These are phyloP conservation scores for Fusarium penzigii DNA, from an alignment of 2,329 filamentous ascomycete species.

Conservation along the genomic window DNA sequence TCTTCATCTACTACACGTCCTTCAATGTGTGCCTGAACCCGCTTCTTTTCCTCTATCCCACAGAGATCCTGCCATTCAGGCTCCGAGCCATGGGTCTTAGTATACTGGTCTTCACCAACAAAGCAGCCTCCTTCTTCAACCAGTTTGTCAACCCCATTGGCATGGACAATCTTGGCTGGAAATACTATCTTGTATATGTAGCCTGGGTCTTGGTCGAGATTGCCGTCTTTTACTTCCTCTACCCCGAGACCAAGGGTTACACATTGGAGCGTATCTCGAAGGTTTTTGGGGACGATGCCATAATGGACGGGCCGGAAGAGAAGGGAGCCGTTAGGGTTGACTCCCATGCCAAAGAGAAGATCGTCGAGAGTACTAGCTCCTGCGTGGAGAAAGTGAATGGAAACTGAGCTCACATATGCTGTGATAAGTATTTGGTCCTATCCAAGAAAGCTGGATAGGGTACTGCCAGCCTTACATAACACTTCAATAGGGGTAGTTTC, in stretches of 20 bases:
- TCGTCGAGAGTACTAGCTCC: too few relatives aligned
- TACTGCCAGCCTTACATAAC: too few relatives aligned
- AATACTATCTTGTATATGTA: conserved; percentile 27
- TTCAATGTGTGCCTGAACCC: conserved; percentile 18
- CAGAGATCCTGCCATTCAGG: conserved; percentile 16
- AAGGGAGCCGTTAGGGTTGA: not conserved
- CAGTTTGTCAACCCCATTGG: conserved; percentile 21
- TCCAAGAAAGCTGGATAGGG: too few relatives aligned
- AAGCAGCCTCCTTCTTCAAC: conserved; percentile 17
- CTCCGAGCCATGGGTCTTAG: conserved; percentile 16
- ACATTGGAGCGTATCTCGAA: conserved; percentile 29
- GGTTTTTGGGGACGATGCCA: conserved; percentile 11
- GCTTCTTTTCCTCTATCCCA: conserved; percentile 10
- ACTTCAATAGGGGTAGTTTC: too few relatives aligned
- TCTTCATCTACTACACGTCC: conserved; percentile 18
- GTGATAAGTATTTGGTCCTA: too few relatives aligned
- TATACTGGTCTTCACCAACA: conserved; percentile 13
- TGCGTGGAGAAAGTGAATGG: too few relatives aligned
- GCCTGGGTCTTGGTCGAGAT: conserved; percentile 24
- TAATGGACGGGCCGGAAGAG: conserved; percentile 6
- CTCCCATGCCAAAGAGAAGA: too few relatives aligned
- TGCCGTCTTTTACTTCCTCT: conserved; percentile 39
- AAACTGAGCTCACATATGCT: too few relatives aligned
- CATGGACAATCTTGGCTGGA: conserved; percentile 28
- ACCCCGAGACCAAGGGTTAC: conserved; percentile 44